Percentiles rank a stretch among this genome's conserved stretches.
phyloP scores from a whole-genome alignment of 225 moss, liverwort and hornwort species.

The Asterella californica region DNA sequence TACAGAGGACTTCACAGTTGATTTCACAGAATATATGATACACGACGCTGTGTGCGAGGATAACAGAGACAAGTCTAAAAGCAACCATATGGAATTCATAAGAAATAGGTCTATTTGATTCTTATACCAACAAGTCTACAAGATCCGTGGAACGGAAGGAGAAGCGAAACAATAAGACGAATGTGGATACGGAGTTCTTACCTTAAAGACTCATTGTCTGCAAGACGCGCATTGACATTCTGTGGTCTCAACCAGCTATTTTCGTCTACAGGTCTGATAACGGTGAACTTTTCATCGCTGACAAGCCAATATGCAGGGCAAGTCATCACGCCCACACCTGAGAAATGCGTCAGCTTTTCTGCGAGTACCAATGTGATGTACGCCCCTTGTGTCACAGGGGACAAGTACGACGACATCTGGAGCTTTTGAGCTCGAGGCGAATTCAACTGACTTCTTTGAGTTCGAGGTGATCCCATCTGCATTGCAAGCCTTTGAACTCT shows the following conservation, averaged over 20 bases:
- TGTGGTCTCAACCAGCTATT: slow-evolving; percentile 13
- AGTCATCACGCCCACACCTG: neutral
- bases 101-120: too few relatives aligned
- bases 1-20: too few relatives aligned
- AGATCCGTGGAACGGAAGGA: neutral
- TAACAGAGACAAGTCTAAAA: too few relatives aligned
- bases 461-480: slow-evolving; percentile 14
- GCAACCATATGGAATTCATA: too few relatives aligned
- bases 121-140: too few relatives aligned
- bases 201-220: neutral
- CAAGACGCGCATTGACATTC: neutral
- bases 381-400: slow-evolving; percentile 10
- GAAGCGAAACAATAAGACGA: neutral
- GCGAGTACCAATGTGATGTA: slow-evolving; percentile 11
- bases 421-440: slow-evolving; percentile 13
- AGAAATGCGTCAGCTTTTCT: neutral
- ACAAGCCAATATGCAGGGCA: slow-evolving; percentile 7
- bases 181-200: neutral
- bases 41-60: too few relatives aligned
- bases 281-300: slow-evolving; percentile 12
- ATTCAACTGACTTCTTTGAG: slow-evolving; percentile 1
- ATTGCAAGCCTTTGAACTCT: slow-evolving; percentile 7
- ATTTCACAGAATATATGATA: too few relatives aligned
- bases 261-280: slow-evolving; percentile 6
- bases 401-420: slow-evolving; percentile 14